Evolutionary conservation across 1,284 basidiomycete genomes (phyloP).

Genomic region (Cystobasidiaceae sp.): DNA sequence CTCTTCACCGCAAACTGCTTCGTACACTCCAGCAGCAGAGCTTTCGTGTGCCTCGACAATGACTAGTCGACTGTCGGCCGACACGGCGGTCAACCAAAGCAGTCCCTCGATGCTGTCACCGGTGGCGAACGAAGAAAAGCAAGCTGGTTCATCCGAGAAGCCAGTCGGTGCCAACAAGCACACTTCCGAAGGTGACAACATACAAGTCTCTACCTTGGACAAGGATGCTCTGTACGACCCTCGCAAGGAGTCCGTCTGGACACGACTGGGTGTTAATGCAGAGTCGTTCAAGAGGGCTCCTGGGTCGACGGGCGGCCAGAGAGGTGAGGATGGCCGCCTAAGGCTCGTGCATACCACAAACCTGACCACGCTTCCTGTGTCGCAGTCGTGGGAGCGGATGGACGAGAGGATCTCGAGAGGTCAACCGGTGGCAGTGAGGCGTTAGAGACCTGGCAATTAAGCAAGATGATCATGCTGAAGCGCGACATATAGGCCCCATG

Average conservation of each 20-base stretch:
- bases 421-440: constrained; percentile 7
- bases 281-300: too few relatives aligned
- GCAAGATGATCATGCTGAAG: neutral
- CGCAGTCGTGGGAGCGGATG: constrained; percentile 1
- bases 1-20: too few relatives aligned
- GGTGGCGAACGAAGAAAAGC: too few relatives aligned
- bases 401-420: constrained; percentile 13
- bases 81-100: constrained; percentile 4
- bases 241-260: constrained; percentile 45
- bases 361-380: neutral
- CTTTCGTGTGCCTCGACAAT: neutral
- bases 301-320: constrained; percentile 27
- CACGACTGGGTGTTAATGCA: constrained; percentile 46
- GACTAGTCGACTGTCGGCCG: neutral
- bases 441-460: neutral
- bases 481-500: constrained; percentile 6
- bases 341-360: neutral
- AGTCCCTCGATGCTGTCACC: neutral
- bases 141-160: too few relatives aligned
- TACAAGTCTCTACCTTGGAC: constrained; percentile 3
- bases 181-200: neutral
- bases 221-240: constrained; percentile 47
- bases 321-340: neutral
- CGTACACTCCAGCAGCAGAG: too few relatives aligned
- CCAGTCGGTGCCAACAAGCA: constrained; percentile 15